Evolutionary conservation across 1,284 basidiomycete genomes (phyloP), one percentile per base, ranked within the genome.

Genomic region (Cryptococcus floricola): DNA sequence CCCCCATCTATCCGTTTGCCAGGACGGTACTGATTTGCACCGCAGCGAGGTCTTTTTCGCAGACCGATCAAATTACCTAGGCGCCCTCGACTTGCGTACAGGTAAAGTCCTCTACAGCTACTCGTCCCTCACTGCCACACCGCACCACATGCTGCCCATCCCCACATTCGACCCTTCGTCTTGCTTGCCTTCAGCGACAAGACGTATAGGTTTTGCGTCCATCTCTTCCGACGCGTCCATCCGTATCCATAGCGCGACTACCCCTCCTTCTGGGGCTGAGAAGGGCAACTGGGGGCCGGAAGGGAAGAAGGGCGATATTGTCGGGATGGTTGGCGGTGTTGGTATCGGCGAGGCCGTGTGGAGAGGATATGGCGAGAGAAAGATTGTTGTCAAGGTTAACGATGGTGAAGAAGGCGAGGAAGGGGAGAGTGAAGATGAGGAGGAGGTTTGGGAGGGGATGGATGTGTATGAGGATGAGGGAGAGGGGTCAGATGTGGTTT

Each of bases 1-100:
- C 79, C 54, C 54, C 45, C 23, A 48, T 41, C 19, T 28, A 27
- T 14, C 39, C 13, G 19, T 48, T n/a, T 14, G 19, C 2, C 16
- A 13, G 6, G 25, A 9, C 12, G 41, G 43, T 16, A 44, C 6
- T 23, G 12, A 19, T 44, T 56, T 12, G 49, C 18, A 34, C 16
- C 10, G 19, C 53, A 92, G 90, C 67, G 87, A 93, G 71, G 74
- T 84, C 1, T 91, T 91, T 68, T 80, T 88, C 47, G 81, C 87
- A 6, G 91, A 94, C 71, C 80, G 82, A 54, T 85, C 85, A 5
- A 84, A 81, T 43, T 84, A 84, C 65, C 70, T 93, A 1, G 86
- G 82, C 52, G 81, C 87, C 0, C 57, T 93, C 5, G 91, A 94
- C 71, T 64, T 87, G 41, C 82, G 91, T 14, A 90, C 83, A 46